Base-by-base conservation (phyloP, 495 filamentous ascomycete genomes). In the Xylaria telfairii region DNA sequence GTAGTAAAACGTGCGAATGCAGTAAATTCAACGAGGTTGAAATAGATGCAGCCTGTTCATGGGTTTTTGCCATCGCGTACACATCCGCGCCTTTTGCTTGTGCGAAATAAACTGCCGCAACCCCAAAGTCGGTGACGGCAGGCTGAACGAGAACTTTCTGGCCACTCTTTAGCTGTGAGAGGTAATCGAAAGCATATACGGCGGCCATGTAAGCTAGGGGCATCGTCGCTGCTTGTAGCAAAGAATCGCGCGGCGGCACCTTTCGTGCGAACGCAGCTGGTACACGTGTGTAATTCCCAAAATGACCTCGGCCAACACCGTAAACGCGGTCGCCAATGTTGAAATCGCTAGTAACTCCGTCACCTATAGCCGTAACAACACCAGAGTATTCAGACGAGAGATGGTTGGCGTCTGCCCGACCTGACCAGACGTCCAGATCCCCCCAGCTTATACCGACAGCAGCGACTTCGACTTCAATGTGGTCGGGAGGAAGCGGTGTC, bases 141-240 rank as follows among this genome's bases (percentile, higher is more conserved):
- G 82, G 79, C 66, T 90, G 87, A 42, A 92, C 87, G 13, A 92
- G 78, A 1, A 90, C 82, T 0, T 72, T 81, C 65, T 91, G 89
- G 70, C 53, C 89, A 79, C 21, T 24, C 24, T 26, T 54, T 4
- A 82, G 37, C 8, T 68, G 42, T 7, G 74, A 71, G 13, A 78
- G 37, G 26, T 81, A 42, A 12, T 76, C 51, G 7, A 82, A 65
- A 0, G 82, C 78, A 69, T 89, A 84, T 39, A 84, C 80, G 0
- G 86, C 85, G 0, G 86, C 86, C 54, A 74, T 74, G 68, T 81
- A 89, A 1, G 28, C 67, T 1, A 69, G 24, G 13, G 67, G 67
- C 67, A 69, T 61, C 26, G 54, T 61, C 1, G 80, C 82, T 0
- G 85, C 69, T 0, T 84, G 85, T 2, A 87, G 67, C 21, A 83